Evolutionary conservation across 1,284 basidiomycete species (phyloP), one percentile per base, ranked within the genome.

Genomic region (Pyrrhoderma noxium): DNA sequence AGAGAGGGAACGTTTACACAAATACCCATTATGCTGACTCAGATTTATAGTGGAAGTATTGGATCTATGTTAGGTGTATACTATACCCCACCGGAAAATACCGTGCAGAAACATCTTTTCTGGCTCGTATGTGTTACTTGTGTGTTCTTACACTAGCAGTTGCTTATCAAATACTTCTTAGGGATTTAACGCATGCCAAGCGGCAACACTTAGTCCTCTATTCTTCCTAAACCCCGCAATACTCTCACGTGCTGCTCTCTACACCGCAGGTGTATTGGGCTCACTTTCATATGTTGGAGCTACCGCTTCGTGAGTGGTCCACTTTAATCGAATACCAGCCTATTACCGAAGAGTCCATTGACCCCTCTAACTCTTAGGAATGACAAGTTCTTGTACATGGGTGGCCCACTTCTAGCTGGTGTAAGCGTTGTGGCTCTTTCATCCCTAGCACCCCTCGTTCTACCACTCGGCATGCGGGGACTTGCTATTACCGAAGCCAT

Each of bases 221-320:
- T 89, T 91, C 70, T 93, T 94, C 76, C 67, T 92, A 49, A 84
- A 76, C 61, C 92, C 93, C 1, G 89, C 89, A 11, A 76, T 95
- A 54, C 76, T 95, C 42, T 84, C 86, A n/a, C 80, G 92, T 38
- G 93, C 92, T 8, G 92, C 89, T 9, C 71, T 95, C 3, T 95
- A 95, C 68, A 94, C 92, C 0, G 78, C 82, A 41, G 92, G 91
- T 42, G 78, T 93, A 2, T 82, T 93, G 16, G 92, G 90, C 4
- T 79, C 83, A 5, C 75, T 94, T 25, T 86, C 85, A 35, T 95
- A 92, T 62, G 79, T 95, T 23, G 92, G 92, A 27, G 90, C 91
- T 8, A 95, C 93, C 16, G 92, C 92, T 25, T 84, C 73, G 84
- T 82, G 57, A 58, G 76, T 64, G 36, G 31, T 31, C 27, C 16